phyloP scores from a whole-genome alignment of 1,139 yeast species.

The Citeromyces hawaiiensis region DNA sequence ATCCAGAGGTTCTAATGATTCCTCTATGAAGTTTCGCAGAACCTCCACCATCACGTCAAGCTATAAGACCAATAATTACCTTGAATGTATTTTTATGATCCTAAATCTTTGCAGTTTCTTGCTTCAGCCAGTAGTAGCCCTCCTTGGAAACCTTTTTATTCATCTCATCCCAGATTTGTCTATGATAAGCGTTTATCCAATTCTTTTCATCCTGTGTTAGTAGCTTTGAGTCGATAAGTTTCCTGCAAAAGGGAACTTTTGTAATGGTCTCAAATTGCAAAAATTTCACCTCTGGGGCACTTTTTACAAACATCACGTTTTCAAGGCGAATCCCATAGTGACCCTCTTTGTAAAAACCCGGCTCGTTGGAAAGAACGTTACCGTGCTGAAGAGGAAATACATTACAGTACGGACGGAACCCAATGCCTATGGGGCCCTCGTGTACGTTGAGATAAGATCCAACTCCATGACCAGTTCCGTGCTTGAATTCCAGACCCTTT shows the following conservation, averaged over 20 bases:
- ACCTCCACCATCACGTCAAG: no score
- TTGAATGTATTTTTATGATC: not conserved
- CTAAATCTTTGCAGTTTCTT: slow-evolving; percentile 36
- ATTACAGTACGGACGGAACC: slow-evolving; percentile 35
- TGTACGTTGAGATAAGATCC: slow-evolving; percentile 90
- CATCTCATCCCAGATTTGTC: slow-evolving; percentile 42
- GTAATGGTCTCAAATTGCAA: slow-evolving; percentile 79
- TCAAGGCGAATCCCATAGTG: slow-evolving; percentile 91
- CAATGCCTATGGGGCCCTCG: slow-evolving; percentile 93
- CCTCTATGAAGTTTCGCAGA: no score
- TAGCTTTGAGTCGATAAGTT: slow-evolving; percentile 44
- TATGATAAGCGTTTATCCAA: slow-evolving; percentile 64
- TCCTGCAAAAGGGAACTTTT: slow-evolving; percentile 73
- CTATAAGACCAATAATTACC: no score
- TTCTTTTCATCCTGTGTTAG: slow-evolving; percentile 47
- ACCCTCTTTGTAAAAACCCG: slow-evolving; percentile 90
- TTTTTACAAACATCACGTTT: slow-evolving; percentile 53
- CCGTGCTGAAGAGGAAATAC: slow-evolving; percentile 46
- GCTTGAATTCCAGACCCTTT: slow-evolving; percentile 80
- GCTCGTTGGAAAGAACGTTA: slow-evolving; percentile 82
- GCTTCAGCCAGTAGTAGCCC: slow-evolving; percentile 59
- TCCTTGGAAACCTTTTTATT: slow-evolving; percentile 32
- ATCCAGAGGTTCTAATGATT: no score
- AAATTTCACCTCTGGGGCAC: slow-evolving; percentile 33
- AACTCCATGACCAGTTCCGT: slow-evolving; percentile 98